These are phyloP conservation scores for Zarea fungicola DNA, from an alignment of 2,329 filamentous ascomycete genomes.

Conservation along the genomic window DNA sequence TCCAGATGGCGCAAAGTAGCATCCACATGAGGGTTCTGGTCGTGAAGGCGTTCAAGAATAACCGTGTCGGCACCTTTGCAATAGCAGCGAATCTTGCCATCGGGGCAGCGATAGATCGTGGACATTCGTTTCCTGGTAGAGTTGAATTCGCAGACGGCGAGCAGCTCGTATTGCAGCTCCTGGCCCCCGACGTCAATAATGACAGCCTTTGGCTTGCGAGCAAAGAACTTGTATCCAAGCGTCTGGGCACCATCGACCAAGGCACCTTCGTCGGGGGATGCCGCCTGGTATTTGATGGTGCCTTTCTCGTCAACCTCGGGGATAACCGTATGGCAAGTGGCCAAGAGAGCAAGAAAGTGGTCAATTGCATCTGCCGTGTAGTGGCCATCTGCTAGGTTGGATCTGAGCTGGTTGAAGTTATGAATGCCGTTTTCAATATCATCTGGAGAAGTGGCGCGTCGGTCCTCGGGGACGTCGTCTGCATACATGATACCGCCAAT, in stretches of 20 bases:
- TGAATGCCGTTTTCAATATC: constrained; percentile 74
- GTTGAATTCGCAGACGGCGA: constrained; percentile 99
- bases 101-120: constrained; percentile 90
- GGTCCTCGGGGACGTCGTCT: constrained; percentile 86
- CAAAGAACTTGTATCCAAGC: constrained; percentile 85
- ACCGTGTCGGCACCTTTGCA: constrained; percentile 97
- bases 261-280: constrained; percentile 95
- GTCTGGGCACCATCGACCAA: constrained; percentile 83
- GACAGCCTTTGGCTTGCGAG: constrained; percentile 83
- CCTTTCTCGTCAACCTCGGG: constrained; percentile 79
- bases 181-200: constrained; percentile 71
- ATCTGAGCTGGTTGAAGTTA: constrained; percentile 70
- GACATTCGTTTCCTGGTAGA: constrained; percentile 94
- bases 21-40: constrained; percentile 82
- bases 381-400: constrained; percentile 59
- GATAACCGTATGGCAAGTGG: constrained; percentile 96
- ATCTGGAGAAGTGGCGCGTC: constrained; percentile 72
- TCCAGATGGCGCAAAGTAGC: constrained; percentile 92
- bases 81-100: constrained; percentile 90
- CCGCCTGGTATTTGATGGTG: constrained; percentile 94
- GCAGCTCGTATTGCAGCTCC: constrained; percentile 77
- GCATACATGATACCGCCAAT: constrained; percentile 94
- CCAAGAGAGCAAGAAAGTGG: constrained; percentile 80
- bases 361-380: constrained; percentile 51
- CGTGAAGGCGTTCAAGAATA: constrained; percentile 82